phyloP scores from a whole-genome alignment of 805 yeast genomes.

The Priceomyces carsonii region DNA sequence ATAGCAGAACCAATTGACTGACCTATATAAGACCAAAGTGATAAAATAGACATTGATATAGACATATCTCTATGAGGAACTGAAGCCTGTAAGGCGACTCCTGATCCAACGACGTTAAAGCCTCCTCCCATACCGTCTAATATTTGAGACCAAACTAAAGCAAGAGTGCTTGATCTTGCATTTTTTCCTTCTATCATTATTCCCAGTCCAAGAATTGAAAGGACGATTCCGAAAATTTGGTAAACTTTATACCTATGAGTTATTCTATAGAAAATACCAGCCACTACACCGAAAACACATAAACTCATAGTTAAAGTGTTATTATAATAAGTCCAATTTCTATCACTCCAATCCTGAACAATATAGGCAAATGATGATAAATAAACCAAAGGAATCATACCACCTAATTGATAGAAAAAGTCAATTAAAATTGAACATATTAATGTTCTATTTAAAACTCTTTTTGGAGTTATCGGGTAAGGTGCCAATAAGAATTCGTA shows the following conservation, averaged over 20 bases:
- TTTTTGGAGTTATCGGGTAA: conserved; percentile 37
- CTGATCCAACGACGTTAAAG: conserved; percentile 33
- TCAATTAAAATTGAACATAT: conserved; percentile 33
- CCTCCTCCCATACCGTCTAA: conserved; percentile 44
- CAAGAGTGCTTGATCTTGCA: conserved; percentile 24
- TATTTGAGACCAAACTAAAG: conserved; percentile 33
- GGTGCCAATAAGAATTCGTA: conserved; percentile 38
- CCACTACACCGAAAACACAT: conserved; percentile 38
- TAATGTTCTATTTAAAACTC: conserved; percentile 37
- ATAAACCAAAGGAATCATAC: conserved; percentile 26
- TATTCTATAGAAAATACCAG: conserved; percentile 32
- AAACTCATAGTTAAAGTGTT: conserved; percentile 37
- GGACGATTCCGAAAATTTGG: conserved; percentile 30
- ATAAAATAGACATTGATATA: conserved; percentile 35
- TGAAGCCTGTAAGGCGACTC: conserved; percentile 40
- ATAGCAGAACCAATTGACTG: conserved; percentile 41
- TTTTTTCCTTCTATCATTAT: conserved; percentile 7
- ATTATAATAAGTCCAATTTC: conserved; percentile 38
- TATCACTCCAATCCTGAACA: conserved; percentile 26
- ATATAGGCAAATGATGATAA: conserved; percentile 35
- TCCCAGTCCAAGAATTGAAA: background rate
- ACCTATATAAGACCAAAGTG: conserved; percentile 36
- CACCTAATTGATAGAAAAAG: conserved; percentile 30
- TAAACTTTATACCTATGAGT: conserved; percentile 38
- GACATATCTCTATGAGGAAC: conserved; percentile 45